Evolutionary conservation across 129 eudicot genomes (phyloP).

Genomic region (carrot (Daucus carota)): DNA sequence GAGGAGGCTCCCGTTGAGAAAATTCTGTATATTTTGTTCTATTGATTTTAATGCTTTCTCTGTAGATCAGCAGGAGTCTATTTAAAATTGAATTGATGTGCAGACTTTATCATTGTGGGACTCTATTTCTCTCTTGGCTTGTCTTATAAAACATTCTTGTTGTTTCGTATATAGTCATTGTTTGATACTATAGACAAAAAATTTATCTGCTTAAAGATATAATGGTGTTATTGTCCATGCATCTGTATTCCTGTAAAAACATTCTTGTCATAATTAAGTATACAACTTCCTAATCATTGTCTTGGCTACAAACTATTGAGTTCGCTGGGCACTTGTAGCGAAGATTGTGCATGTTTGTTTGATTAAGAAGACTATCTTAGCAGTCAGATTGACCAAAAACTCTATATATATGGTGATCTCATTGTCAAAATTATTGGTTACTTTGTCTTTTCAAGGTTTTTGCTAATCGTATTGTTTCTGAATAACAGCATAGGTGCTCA

Average conservation of each 20-base stretch:
- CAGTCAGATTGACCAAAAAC: not conserved
- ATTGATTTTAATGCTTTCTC: not conserved
- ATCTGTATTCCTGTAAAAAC: not conserved
- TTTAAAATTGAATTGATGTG: not conserved
- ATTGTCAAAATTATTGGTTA: not conserved
- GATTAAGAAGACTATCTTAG: not conserved
- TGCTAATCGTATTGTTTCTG: not conserved
- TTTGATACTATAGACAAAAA: not conserved
- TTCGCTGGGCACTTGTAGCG: not conserved
- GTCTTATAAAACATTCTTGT: not conserved
- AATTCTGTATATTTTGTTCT: too few relatives aligned
- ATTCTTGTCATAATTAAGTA: not conserved
- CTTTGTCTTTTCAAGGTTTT: not conserved
- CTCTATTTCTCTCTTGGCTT: not conserved
- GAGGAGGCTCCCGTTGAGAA: not conserved
- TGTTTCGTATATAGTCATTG: not conserved
- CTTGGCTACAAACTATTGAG: not conserved
- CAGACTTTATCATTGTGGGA: not conserved
- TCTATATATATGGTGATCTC: not conserved
- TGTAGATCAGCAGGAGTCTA: not conserved
- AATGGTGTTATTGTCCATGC: not conserved
- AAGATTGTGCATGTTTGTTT: not conserved
- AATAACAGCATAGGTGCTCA: conserved; percentile 25
- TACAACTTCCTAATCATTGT: not conserved
- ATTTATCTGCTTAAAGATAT: not conserved